phyloP scores from a whole-genome alignment of 495 filamentous ascomycete species.

The Talaromyces proteolyticus region DNA sequence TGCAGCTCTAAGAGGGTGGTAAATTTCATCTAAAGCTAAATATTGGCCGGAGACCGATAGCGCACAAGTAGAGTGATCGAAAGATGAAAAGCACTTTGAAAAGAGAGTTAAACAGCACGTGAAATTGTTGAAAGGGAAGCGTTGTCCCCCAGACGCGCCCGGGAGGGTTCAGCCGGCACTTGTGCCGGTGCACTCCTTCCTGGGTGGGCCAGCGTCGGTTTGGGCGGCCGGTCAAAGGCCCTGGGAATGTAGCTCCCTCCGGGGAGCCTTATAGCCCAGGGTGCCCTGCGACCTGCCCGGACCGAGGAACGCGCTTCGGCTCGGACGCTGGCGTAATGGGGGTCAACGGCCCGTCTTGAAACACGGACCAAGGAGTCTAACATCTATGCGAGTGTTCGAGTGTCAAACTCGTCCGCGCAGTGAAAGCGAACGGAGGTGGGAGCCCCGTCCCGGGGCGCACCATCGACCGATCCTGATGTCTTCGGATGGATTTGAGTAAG shows the following conservation, averaged over 20 bases:
- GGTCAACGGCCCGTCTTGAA: constrained; percentile 61
- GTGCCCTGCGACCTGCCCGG: constrained; percentile 41
- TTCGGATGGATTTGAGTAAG: constrained; percentile 74
- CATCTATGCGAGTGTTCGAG: constrained; percentile 64
- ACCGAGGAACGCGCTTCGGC: constrained; percentile 51
- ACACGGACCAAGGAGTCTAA: constrained; percentile 72
- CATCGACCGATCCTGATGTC: constrained; percentile 70
- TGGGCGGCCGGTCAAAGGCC: constrained; percentile 49
- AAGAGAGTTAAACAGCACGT: constrained; percentile 70
- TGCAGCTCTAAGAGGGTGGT: constrained; percentile 68
- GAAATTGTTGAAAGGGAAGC: constrained; percentile 75
- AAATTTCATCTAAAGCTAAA: constrained; percentile 74
- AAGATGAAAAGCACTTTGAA: constrained; percentile 71
- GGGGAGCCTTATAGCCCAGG: constrained; percentile 57
- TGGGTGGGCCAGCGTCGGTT: constrained; percentile 60
- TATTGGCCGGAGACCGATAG: constrained; percentile 66
- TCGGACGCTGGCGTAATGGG: constrained; percentile 61
- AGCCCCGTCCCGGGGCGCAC: constrained; percentile 50
- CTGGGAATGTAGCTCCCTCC: constrained; percentile 50
- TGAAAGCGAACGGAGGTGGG: constrained; percentile 66
- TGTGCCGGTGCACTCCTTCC: constrained; percentile 47
- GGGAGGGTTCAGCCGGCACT: constrained; percentile 48
- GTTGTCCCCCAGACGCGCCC: constrained; percentile 57
- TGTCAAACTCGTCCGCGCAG: constrained; percentile 63
- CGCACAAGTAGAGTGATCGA: constrained; percentile 69